These are phyloP conservation scores for Pleurotus ostreatus DNA, from an alignment of 768 basidiomycete species.

Conservation along the genomic window DNA sequence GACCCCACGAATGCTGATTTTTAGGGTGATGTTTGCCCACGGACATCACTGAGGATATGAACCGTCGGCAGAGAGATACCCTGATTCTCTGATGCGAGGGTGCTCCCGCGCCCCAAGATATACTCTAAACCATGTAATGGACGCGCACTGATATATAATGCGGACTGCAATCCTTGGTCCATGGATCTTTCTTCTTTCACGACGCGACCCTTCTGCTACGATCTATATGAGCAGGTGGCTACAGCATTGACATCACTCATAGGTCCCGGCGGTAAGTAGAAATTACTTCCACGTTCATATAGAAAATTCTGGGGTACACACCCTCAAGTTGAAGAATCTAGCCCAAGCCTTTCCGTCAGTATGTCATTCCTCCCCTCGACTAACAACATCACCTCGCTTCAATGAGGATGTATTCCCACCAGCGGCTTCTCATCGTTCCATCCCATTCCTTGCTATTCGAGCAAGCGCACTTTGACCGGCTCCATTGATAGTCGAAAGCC, in stretches of 20 bases:
- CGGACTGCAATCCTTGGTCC: not conserved
- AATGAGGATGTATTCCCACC: not conserved
- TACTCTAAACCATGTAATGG: not conserved
- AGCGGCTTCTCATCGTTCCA: not conserved
- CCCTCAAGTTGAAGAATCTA: too few species aligned
- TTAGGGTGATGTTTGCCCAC: not conserved
- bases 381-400: not conserved
- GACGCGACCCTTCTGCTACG: too few species aligned
- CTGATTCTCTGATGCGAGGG: not conserved
- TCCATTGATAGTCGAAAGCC: not conserved
- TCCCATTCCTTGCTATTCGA: not conserved
- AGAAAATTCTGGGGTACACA: too few species aligned
- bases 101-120: not conserved
- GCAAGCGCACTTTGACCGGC: not conserved
- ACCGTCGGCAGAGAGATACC: not conserved
- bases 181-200: not conserved
- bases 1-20: too few species aligned
- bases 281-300: too few species aligned
- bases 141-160: not conserved
- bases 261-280: too few species aligned
- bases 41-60: not conserved
- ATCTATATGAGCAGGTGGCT: too few species aligned
- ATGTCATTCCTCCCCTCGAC: not conserved
- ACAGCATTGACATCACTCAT: too few species aligned
- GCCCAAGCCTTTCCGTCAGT: too few species aligned